Conservation (phyloP, 139 green algal genomes). For the Tetradesmus obliquus region DNA sequence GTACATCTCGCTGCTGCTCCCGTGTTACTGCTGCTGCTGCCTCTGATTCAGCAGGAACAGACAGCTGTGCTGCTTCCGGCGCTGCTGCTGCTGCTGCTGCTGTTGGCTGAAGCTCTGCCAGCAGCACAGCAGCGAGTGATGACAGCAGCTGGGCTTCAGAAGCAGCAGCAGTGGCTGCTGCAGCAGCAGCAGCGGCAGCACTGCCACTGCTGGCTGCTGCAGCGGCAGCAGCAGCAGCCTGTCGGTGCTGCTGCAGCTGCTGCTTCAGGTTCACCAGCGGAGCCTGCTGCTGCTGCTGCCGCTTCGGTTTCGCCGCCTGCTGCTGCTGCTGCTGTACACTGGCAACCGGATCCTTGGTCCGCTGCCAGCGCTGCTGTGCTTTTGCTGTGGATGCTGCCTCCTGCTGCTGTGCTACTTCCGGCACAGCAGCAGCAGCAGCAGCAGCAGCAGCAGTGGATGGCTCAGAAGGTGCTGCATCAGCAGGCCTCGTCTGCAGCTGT, state of each 20-base stretch:
- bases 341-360: background rate
- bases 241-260: background rate
- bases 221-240: background rate
- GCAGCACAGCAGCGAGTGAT: background rate
- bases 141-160: background rate
- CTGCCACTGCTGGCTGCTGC: background rate
- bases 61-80: background rate
- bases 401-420: too few species aligned
- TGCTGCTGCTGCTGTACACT: background rate
- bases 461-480: background rate
- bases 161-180: background rate
- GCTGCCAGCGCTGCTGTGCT: background rate
- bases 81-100: slow-evolving; percentile 12
- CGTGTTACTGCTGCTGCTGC: background rate
- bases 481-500: background rate
- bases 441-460: background rate
- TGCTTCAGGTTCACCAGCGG: background rate
- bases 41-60: too few species aligned
- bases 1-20: background rate
- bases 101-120: background rate
- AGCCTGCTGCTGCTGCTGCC: background rate
- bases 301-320: background rate
- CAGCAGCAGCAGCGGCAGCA: background rate
- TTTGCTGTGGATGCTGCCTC: too few species aligned
- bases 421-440: background rate